Base-by-base conservation (phyloP, 177 flowering plant genomes). In the Vitis hybrid region DNA sequence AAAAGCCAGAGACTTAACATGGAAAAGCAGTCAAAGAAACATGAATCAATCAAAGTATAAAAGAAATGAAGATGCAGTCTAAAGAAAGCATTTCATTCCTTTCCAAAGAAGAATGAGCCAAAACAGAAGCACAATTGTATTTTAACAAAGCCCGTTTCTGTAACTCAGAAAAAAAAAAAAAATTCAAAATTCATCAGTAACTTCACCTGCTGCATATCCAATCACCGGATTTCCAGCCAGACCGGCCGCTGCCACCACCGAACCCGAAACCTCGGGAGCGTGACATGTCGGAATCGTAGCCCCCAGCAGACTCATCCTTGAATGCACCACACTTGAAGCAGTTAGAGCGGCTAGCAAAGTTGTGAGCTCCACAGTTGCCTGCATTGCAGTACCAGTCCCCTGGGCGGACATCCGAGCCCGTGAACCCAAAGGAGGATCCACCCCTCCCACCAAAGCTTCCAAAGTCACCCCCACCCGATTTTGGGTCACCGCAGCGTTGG, bases 181-280 rank as follows among this genome's bases (percentile, higher is more conserved):
- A 2, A 23, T 26, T 26, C 30, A 26, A 26, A 26, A 26, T 2
- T 19, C 6, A 8, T 3, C 32, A 17, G 6, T 7, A 21, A 5
- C 5, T 2, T 72, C 69, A 91, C 98, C 97, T 88, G 78, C 74
- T 80, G 78, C 98, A 94, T 52, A 92, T 88, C 98, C 98, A 92
- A 75, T 94, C 98, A n/a, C 98, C 98, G 5, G 97, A 92, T 72
- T 89, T 93, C 97, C 96, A 93, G 1, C 86, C 88, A 55, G 95
- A 82, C 9, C 89, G 79, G 55, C 77, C 70, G 26, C 80, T 66
- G 21, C 82, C 75, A 26, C 79, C 45, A 0, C 79, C 79, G 51
- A 65, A 48, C 1, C 81, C 84, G 19, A 71, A 75, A 1, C 85
- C 89, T 62, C 88, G 64, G 2, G 83, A 73, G n/a, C 90, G 85